Base-by-base conservation (phyloP, 2,329 filamentous ascomycete species). In the Penicillium sp. region DNA sequence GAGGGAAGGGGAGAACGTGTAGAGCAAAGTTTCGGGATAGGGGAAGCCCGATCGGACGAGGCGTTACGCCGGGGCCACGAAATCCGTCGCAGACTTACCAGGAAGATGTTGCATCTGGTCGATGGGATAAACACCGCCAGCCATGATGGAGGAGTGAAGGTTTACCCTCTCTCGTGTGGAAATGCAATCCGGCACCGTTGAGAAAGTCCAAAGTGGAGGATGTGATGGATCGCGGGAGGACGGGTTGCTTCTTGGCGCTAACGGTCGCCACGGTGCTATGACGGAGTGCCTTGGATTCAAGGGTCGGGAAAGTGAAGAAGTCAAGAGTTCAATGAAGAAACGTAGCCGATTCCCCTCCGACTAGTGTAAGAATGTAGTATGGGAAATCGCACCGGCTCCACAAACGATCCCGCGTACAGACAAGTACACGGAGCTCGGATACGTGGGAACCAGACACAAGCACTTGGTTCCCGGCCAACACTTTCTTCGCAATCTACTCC, bases 91-190 rank as follows among this genome's bases (percentile, higher is more conserved):
- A 36, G 38, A 41, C 62, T 59, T 45, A 64, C 56, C 60, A 49
- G 51, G 46, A 8, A 53, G 30, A 5, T 56, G 55, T 30, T 62
- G 56, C 27, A 58, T 53, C 18, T 61, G 55, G 14, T 68, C 63
- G 55, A 68, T 54, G 3, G 64, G 61, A 51, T 66, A 62, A 8
- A 60, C 61, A 51, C 63, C 63, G 39, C 62, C 63, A 42, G 64
- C 58, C 66, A 68, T 69, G 46, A 35, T 58, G 41, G 48, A 27
- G 24, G 9, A 30, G 28, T 5, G 25, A 31, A 13, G 11, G 35
- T 16, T 20, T 20, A 20, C 24, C 9, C 16, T 6, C 9, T 25
- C 11, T 18, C 36, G 10, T 4, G 18, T 9, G 40, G 9, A 28
- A 16, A n/a, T 14, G 10, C 2, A 13, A 40, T 30, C 25, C 30